Evolutionary conservation across 2,329 filamentous ascomycete species (phyloP), one percentile per base, ranked within the genome.

Genomic region (Colletotrichum truncatum): DNA sequence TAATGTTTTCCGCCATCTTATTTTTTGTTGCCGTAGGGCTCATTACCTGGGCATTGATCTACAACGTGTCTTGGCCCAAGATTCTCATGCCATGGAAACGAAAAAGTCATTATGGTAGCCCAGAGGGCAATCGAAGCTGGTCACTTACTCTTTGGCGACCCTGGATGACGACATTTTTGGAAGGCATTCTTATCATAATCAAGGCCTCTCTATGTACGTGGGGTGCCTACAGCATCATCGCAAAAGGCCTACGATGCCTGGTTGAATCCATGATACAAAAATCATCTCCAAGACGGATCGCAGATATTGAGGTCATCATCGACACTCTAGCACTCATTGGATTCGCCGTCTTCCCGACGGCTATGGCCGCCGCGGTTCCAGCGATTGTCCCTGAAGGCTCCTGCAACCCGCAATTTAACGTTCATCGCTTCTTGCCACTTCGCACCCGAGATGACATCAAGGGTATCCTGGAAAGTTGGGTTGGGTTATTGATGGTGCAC

Each of bases 391-490:
- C 49, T 7, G 9, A 10, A 6, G 45, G 46, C 4, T 48, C 30
- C 6, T 61, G 58, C 30, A 12, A 55, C 25, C 28, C 58, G 4
- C 14, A 56, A 5, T 3, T 28, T 30, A 61, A 61, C 32, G 1
- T 39, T n/a, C 38, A 21, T 3, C 58, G 58, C n/a, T 56, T 41
- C 14, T 34, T 41, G 23, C 58, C 58, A 16, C 49, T 51, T 3
- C 49, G 30, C n/a, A 61, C 49, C 4, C 51, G 58, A 6, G 51
- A 41, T 10, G 58, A 61, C 16, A 55, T 61, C 39, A 61, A 48
- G 4, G 30, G 30, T 14, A 39, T 55, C 7, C 51, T 61, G 8
- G 39, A 61, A 3, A 38, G 39, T 9, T 61, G 58, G 58, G 9
- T 16, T 2, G 10, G 23, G 2, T 39, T 61, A 6, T n/a, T 18